Evolutionary conservation across 768 basidiomycete genomes (phyloP), one percentile per base, ranked within the genome.

Genomic region (Russula vinacea): DNA sequence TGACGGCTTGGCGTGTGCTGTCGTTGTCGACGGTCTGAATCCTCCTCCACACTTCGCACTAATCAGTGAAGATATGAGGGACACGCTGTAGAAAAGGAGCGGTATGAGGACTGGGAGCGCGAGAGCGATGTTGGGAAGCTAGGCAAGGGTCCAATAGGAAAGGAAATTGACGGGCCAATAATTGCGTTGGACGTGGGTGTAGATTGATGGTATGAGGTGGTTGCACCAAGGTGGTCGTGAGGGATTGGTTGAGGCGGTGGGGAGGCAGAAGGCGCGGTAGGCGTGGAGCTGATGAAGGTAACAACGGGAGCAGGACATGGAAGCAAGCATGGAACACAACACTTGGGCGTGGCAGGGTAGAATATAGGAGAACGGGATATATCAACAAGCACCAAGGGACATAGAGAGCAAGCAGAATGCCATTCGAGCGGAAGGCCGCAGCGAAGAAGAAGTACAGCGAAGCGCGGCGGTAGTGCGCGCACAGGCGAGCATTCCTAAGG

Each of bases 131-230:
- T 98, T 97, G 52, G 97, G 97, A 2, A 93, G 69, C 74, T 99
- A 94, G 35, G 81, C 76, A 26, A 77, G 65, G 0, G 87, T 87
- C 92, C 92, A 99, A 74, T 98, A 98, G 3, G 79, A 83, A 65
- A 99, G 74, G 67, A 95, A 84, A 17, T 95, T 94, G 50, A 81
- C 76, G 72, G 82, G 77, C 97, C 96, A 99, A 74, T 98, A 98
- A 58, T 81, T 78, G 5, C 76, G 76, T 73, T 99, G 96, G 2
- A 90, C 89, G 71, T 92, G 83, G 11, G 83, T 76, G 74, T 98
- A 99, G 60, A 92, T 85, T 17, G 84, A 83, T 0, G 94, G 93
- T 6, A 85, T 70, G 26, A 72, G 45, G 0, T 72, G 63, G 3
- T 73, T 58, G 74, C 96, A 98, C 95, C 95, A 98, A 2, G 76